phyloP scores from a whole-genome alignment of 495 filamentous ascomycete species.

The Podospora pseudopauciseta region DNA sequence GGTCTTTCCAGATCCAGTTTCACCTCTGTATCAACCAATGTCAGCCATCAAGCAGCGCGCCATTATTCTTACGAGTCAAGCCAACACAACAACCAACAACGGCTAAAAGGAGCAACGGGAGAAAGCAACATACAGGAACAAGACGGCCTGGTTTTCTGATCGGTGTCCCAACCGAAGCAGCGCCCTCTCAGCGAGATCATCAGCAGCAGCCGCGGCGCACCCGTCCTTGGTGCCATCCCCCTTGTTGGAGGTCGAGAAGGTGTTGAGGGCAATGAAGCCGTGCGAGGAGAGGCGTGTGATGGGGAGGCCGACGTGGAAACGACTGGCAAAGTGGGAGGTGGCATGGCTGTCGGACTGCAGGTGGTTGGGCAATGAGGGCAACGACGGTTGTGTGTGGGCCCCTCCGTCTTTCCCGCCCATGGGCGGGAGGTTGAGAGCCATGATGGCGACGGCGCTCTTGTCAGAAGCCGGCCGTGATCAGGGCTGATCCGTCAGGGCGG shows the following conservation, averaged over 20 bases:
- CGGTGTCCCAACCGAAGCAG: constrained; percentile 82
- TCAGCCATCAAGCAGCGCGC: not conserved
- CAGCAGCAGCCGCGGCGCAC: constrained; percentile 80
- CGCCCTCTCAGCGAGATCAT: constrained; percentile 81
- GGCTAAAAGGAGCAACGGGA: not conserved
- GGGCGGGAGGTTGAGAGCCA: constrained; percentile 46
- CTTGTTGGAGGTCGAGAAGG: constrained; percentile 80
- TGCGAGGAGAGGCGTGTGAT: constrained; percentile 86
- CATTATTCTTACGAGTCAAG: constrained; percentile 22
- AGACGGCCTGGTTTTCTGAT: constrained; percentile 85
- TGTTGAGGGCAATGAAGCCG: constrained; percentile 86
- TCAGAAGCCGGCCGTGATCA: constrained; percentile 23
- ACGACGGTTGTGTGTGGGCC: constrained; percentile 82
- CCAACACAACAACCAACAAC: not conserved
- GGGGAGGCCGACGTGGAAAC: constrained; percentile 86
- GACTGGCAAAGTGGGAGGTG: constrained; percentile 91
- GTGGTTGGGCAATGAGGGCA: constrained; percentile 84
- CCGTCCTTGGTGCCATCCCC: constrained; percentile 88
- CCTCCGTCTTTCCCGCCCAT: constrained; percentile 41
- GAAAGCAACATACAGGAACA: constrained; percentile 72
- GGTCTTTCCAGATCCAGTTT: constrained; percentile 93
- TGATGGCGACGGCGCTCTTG: constrained; percentile 29
- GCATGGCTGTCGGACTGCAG: constrained; percentile 94
- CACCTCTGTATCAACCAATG: constrained; percentile 57
- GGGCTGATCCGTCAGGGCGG: not conserved